Conservation (phyloP, 352 stramenopile species). For the Globisporangium takayamanum region DNA sequence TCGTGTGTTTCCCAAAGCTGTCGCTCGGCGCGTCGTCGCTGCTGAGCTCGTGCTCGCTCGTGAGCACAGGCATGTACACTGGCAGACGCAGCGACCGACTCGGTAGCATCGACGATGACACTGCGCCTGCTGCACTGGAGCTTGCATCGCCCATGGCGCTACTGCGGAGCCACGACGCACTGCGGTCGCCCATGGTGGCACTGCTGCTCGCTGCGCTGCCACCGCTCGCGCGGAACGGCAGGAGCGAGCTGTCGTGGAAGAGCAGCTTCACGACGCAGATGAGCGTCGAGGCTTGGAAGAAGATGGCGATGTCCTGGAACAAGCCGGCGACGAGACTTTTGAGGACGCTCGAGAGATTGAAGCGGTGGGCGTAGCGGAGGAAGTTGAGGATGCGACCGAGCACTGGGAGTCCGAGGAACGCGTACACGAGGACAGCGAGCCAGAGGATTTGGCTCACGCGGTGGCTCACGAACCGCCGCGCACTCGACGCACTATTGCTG, state of each 20-base stretch:
- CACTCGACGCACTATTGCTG: background rate
- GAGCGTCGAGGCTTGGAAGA: constrained; percentile 52
- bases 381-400: constrained; percentile 60
- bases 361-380: constrained; percentile 50
- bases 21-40: constrained; percentile 1
- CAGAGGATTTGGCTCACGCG: constrained; percentile 54
- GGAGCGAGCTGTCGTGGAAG: constrained; percentile 24
- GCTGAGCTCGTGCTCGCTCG: constrained; percentile 41
- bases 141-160: background rate
- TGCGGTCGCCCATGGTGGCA: background rate
- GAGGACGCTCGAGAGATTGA: constrained; percentile 32
- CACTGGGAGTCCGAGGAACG: constrained; percentile 55
- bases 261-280: constrained; percentile 67
- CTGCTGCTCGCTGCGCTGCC: background rate
- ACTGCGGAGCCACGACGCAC: constrained; percentile 8
- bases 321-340: constrained; percentile 40
- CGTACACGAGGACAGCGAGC: constrained; percentile 58
- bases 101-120: too few relatives aligned
- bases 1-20: constrained; percentile 37
- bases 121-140: constrained; percentile 9
- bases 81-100: constrained; percentile 23
- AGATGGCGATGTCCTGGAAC: constrained; percentile 56
- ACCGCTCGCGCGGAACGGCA: background rate
- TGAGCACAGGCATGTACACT: constrained; percentile 59
- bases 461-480: constrained; percentile 23